Evolutionary conservation across 2,329 filamentous ascomycete species (phyloP).

Genomic region (Talaromyces atroroseus): DNA sequence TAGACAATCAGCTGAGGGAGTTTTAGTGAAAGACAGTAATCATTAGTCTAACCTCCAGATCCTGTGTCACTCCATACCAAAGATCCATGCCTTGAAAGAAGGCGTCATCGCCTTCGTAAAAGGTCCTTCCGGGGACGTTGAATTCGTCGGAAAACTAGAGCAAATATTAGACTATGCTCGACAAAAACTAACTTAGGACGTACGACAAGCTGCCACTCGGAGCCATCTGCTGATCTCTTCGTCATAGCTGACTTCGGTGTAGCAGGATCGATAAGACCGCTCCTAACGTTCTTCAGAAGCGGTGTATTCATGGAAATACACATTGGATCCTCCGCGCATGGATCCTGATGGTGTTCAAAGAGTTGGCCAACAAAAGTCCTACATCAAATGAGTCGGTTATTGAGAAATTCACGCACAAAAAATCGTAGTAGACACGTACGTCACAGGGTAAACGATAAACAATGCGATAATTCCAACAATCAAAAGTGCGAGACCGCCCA

Average conservation of each 20-base stretch:
- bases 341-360: conserved; percentile 25
- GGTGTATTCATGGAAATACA: conserved; percentile 49
- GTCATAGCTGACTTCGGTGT: conserved; percentile 55
- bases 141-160: conserved; percentile 66
- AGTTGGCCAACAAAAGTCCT: conserved; percentile 55
- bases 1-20: background rate
- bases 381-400: conserved; percentile 2
- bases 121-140: conserved; percentile 60
- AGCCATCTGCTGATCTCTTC: conserved; percentile 55
- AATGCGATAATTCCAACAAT: conserved; percentile 57
- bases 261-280: conserved; percentile 60
- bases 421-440: conserved; percentile 52
- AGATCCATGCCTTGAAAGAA: conserved; percentile 64
- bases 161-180: conserved; percentile 10
- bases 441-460: conserved; percentile 64
- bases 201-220: conserved; percentile 58
- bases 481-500: conserved; percentile 58
- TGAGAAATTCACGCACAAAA: conserved; percentile 13
- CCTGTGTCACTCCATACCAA: conserved; percentile 67
- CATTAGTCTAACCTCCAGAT: conserved; percentile 52
- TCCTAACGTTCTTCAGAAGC: conserved; percentile 56
- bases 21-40: background rate
- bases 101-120: conserved; percentile 65
- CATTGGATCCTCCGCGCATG: conserved; percentile 35
- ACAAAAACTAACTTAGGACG: conserved; percentile 18